Percentiles rank a stretch among this genome's conserved stretches.
phyloP scores from a whole-genome alignment of 257 asterid genomes.

The Solanum pimpinellifolium region DNA sequence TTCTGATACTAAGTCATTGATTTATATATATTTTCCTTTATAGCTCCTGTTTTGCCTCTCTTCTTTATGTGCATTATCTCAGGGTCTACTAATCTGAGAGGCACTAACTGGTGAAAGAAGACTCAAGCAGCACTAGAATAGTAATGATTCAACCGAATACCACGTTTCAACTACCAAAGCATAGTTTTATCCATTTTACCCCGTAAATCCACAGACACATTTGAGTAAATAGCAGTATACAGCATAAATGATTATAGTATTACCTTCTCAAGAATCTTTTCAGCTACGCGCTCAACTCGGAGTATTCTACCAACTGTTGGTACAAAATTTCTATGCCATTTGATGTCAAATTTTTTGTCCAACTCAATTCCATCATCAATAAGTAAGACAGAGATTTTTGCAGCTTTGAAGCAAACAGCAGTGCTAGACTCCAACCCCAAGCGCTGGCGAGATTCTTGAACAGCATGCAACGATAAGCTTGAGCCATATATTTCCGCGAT shows the following conservation, averaged over 20 bases:
- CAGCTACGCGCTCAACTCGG: conserved; percentile 71
- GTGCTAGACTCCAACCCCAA: conserved; percentile 59
- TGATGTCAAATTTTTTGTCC: conserved; percentile 45
- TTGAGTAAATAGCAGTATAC: not conserved
- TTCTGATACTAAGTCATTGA: not conserved
- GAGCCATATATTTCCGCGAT: conserved; percentile 64
- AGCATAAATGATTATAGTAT: not conserved
- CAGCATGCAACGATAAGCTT: conserved; percentile 43
- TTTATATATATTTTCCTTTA: not conserved
- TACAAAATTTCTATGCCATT: conserved; percentile 63
- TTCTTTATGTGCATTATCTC: not conserved
- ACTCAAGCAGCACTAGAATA: not conserved
- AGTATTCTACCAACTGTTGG: conserved; percentile 69
- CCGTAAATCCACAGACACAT: not conserved
- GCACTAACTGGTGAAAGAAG: not conserved
- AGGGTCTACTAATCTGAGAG: not conserved
- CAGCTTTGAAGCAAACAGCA: conserved; percentile 55
- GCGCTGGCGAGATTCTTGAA: conserved; percentile 49
- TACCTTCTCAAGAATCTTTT: conserved; percentile 70
- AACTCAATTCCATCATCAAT: conserved; percentile 79
- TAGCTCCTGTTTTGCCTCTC: not conserved
- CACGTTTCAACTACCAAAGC: not conserved
- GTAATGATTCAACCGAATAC: not conserved
- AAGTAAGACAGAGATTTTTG: conserved; percentile 51
- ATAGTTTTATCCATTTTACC: not conserved